These are phyloP conservation scores for Phytophthora macrochlamydospora DNA, from an alignment of 352 stramenopile species.

Conservation along the genomic window DNA sequence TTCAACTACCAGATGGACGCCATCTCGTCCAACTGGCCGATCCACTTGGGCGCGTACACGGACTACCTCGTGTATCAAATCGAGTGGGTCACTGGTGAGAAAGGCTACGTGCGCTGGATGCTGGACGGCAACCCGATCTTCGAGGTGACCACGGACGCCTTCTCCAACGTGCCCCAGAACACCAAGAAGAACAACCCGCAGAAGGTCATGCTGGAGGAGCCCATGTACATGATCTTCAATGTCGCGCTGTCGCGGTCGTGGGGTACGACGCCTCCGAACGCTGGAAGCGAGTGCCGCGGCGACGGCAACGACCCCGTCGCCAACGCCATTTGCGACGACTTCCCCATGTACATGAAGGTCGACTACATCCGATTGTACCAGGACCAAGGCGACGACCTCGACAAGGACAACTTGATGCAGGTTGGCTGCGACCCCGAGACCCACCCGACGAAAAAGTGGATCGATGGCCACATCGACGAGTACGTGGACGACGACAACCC, in stretches of 20 bases:
- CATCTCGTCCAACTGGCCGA: slow-evolving; percentile 66
- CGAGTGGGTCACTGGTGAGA: slow-evolving; percentile 58
- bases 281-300: slow-evolving; percentile 44
- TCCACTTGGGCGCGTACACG: slow-evolving; percentile 58
- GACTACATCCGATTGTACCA: slow-evolving; percentile 88
- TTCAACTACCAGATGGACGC: slow-evolving; percentile 81
- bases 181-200: slow-evolving; percentile 46
- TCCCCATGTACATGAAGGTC: slow-evolving; percentile 89
- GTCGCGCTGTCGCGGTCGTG: slow-evolving; percentile 55
- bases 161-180: slow-evolving; percentile 51
- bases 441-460: slow-evolving; percentile 76
- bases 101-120: slow-evolving; percentile 67
- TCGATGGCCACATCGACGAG: slow-evolving; percentile 67
- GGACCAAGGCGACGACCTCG: slow-evolving; percentile 34
- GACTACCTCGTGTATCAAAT: slow-evolving; percentile 61
- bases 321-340: slow-evolving; percentile 77
- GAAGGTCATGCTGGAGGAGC: slow-evolving; percentile 68
- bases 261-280: slow-evolving; percentile 53
- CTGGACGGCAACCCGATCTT: slow-evolving; percentile 54
- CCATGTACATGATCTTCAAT: slow-evolving; percentile 74
- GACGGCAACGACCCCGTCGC: slow-evolving; percentile 47
- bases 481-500: slow-evolving; percentile 65
- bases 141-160: slow-evolving; percentile 54
- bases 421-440: slow-evolving; percentile 62
- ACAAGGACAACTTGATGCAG: slow-evolving; percentile 55